Base-by-base conservation (phyloP, 1,139 yeast species). In the Diutina mesorugosa region DNA sequence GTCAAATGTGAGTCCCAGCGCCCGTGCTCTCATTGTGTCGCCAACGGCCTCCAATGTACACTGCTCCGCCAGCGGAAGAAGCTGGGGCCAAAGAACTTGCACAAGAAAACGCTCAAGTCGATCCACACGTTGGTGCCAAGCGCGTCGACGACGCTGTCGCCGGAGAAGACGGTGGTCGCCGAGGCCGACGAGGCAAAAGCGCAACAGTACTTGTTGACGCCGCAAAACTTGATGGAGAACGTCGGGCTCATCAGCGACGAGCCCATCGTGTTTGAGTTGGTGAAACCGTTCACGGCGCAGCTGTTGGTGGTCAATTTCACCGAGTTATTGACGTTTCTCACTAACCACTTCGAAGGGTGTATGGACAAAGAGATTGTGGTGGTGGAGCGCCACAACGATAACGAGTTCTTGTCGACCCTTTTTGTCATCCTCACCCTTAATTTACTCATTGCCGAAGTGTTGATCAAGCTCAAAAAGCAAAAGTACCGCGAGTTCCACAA, bases 21-120 rank as follows among this genome's bases (percentile, higher is more conserved):
- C 47, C 80, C 79, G 1, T 76, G 80, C 63, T 56, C 63, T 45
- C 76, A 72, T 57, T 76, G 80, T 64, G 64, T 69, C 32, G 64
- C 71, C 47, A 73, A 73, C 61, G 65, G 67, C 52, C 60, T 75
- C 46, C 67, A 66, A 9, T 76, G 80, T 61, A 76, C 79, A 10
- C 68, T 67, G 59, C 62, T 69, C 41, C 61, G 79, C 57, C 69
- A 68, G 57, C 67, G 77, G 38, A 74, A 73, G 63, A 74, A 74
- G 61, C 67, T 73, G 51, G 80, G 79, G 3, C 78, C 79, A n/a
- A 74, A 73, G 58, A 70, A 67, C 52, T 62, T 72, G 56, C 74
- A 72, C 52, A 65, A 66, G 55, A 75, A 73, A 60, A 74, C 79
- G 9, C 60, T 74, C 35, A 71, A 70, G 45, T 65, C 72, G 32